These are phyloP conservation scores for Melastoma malabathricum DNA, from an alignment of 345 rosid genomes.

Conservation along the genomic window DNA sequence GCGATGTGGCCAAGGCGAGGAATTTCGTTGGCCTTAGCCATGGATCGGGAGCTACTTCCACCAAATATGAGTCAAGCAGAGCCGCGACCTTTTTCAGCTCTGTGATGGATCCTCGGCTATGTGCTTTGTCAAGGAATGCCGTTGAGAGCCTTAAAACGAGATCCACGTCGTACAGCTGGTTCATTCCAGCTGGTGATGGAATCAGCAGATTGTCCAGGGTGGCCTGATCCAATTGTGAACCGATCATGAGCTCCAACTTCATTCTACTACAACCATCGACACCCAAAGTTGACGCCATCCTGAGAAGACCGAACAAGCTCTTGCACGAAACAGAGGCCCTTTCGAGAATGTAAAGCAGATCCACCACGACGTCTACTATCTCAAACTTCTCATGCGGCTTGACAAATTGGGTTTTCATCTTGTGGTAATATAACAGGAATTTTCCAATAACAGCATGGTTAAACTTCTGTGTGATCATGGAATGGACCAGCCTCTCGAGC, in stretches of 20 bases:
- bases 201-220: conserved; percentile 71
- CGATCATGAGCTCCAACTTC: conserved; percentile 76
- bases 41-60: conserved; percentile 94
- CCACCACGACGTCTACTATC: conserved; percentile 37
- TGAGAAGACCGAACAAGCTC: conserved; percentile 58
- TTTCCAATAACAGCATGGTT: conserved; percentile 41
- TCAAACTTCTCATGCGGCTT: conserved; percentile 33
- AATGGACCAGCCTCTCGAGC: conserved; percentile 30
- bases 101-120: conserved; percentile 9
- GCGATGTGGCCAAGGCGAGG: conserved; percentile 34
- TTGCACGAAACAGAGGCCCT: conserved; percentile 45
- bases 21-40: conserved; percentile 59
- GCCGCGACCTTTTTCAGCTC: conserved; percentile 44
- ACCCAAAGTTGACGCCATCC: conserved; percentile 32
- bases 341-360: conserved; percentile 43
- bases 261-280: conserved; percentile 33
- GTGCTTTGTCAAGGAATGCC: conserved; percentile 36
- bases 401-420: conserved; percentile 31
- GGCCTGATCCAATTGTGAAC: conserved; percentile 60
- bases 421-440: conserved; percentile 80
- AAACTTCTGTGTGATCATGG: conserved; percentile 46
- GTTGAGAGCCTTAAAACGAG: conserved; percentile 52
- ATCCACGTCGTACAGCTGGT: conserved; percentile 55
- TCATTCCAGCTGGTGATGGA: conserved; percentile 51
- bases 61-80: conserved; percentile 67